These are phyloP conservation scores for Wickerhamomyces silvicola DNA, from an alignment of 805 yeast species.

Conservation along the genomic window DNA sequence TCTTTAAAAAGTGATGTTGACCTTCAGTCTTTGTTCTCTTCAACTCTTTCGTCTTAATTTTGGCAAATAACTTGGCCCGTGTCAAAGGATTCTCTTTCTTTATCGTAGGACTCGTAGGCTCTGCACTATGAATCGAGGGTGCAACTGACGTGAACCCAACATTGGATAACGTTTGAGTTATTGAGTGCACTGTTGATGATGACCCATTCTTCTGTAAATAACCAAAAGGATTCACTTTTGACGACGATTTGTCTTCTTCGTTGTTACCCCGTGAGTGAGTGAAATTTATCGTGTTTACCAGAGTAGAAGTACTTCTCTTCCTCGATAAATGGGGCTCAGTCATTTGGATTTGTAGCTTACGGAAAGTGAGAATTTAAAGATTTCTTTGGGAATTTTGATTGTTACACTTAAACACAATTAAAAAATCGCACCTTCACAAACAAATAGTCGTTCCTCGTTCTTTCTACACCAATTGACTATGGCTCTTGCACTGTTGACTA, in stretches of 20 bases:
- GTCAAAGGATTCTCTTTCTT: slow-evolving; percentile 17
- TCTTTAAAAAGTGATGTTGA: background rate
- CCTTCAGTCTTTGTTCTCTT: slow-evolving; percentile 10
- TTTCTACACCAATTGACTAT: slow-evolving; percentile 73
- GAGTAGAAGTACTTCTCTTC: slow-evolving; percentile 20
- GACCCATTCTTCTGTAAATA: slow-evolving; percentile 15
- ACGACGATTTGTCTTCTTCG: slow-evolving; percentile 1
- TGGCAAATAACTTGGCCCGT: slow-evolving; percentile 22
- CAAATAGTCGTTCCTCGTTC: slow-evolving; percentile 64
- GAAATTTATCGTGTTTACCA: slow-evolving; percentile 22
- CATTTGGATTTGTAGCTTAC: too few species aligned
- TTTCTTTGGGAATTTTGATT: background rate
- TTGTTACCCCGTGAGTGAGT: slow-evolving; percentile 16
- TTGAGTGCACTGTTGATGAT: slow-evolving; percentile 19
- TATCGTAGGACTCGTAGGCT: slow-evolving; percentile 11
- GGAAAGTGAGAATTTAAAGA: background rate
- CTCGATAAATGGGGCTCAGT: too few species aligned
- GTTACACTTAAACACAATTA: slow-evolving; percentile 15
- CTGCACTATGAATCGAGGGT: slow-evolving; percentile 4
- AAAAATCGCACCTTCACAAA: slow-evolving; percentile 66
- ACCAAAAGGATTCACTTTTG: slow-evolving; percentile 5
- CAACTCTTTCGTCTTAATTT: slow-evolving; percentile 21
- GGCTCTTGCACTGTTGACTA: slow-evolving; percentile 55
- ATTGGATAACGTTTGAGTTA: slow-evolving; percentile 19
- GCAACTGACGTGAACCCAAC: slow-evolving; percentile 21